These are phyloP conservation scores for Pichia sp. DNA, from an alignment of 1,139 yeast genomes.

Conservation along the genomic window DNA sequence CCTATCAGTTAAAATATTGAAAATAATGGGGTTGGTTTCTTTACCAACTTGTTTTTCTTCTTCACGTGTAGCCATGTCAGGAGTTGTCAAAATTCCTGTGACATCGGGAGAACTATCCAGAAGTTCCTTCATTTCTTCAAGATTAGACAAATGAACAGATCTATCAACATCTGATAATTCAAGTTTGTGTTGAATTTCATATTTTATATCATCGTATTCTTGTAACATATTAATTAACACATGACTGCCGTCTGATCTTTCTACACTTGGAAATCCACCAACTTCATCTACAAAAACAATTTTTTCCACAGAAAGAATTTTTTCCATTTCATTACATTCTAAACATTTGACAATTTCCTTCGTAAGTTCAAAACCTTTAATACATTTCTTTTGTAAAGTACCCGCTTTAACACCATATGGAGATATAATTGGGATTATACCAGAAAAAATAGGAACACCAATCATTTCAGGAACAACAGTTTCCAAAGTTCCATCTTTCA, in stretches of 20 bases:
- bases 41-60: constrained; percentile 61
- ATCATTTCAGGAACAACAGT: constrained; percentile 33
- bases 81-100: constrained; percentile 49
- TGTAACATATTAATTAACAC: constrained; percentile 82
- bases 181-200: constrained; percentile 52
- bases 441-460: constrained; percentile 35
- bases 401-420: constrained; percentile 48
- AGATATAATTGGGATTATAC: constrained; percentile 52
- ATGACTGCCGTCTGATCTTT: constrained; percentile 76
- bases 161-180: constrained; percentile 40
- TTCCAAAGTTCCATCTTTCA: constrained; percentile 10
- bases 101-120: constrained; percentile 40
- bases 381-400: constrained; percentile 35
- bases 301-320: constrained; percentile 64
- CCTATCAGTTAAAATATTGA: constrained; percentile 84
- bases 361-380: constrained; percentile 35
- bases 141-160: constrained; percentile 49
- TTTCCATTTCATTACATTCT: constrained; percentile 15
- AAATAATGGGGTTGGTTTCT: constrained; percentile 73
- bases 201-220: constrained; percentile 61
- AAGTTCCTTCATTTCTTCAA: constrained; percentile 47
- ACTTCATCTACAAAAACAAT: constrained; percentile 68
- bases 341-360: constrained; percentile 32
- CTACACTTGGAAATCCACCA: constrained; percentile 90
- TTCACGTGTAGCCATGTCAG: constrained; percentile 38